Evolutionary conservation across 306 rosid genomes (phyloP), one percentile per base, ranked within the genome.

Genomic region (Trifolium fragiferum): DNA sequence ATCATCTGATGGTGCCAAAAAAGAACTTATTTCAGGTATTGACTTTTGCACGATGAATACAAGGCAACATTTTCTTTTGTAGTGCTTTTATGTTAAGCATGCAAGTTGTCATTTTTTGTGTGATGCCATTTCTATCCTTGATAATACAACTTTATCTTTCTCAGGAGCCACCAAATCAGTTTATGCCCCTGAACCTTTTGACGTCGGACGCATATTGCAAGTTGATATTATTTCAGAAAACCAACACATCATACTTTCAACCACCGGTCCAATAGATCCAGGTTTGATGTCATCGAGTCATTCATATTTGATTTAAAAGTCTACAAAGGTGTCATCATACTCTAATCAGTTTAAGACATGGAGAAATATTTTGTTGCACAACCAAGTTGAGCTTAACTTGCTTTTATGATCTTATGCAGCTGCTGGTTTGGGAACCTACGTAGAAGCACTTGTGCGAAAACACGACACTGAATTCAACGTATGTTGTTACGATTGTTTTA

Each of bases 151-250:
- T 76, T 61, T 81, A 49, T 53, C 27, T 68, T 47, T 76, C n/a
- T 38, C 86, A 94, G 98, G 98, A 78, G 98, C 98, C 68, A 94
- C 96, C 75, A 94, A 90, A 84, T 68, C 86, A 61, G 82, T 90
- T 68, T 94, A 91, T 78, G 97, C 98, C 33, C 97, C 97, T 0
- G 98, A 94, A 84, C 98, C 98, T 66, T 94, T 91, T 61, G 98
- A 94, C 33, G 96, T 91, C 51, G 97, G 97, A 66, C 82, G 92
- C 44, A 71, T 81, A 72, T 87, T 94, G 86, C 93, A 88, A 84
- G 97, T 81, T 76, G 89, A 87, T 49, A 72, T 94, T 71, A 38
- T 79, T 71, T 84, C 79, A 25, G 90, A 83, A 44, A 88, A 80
- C 79, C 85, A 90, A 74, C 86, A 37, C 25, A 72, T 82, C 67